Percentiles rank a stretch among this genome's conserved stretches.
Evolutionary conservation across 2,329 filamentous ascomycete species (phyloP).

Genomic region (Cadophora sp.): DNA sequence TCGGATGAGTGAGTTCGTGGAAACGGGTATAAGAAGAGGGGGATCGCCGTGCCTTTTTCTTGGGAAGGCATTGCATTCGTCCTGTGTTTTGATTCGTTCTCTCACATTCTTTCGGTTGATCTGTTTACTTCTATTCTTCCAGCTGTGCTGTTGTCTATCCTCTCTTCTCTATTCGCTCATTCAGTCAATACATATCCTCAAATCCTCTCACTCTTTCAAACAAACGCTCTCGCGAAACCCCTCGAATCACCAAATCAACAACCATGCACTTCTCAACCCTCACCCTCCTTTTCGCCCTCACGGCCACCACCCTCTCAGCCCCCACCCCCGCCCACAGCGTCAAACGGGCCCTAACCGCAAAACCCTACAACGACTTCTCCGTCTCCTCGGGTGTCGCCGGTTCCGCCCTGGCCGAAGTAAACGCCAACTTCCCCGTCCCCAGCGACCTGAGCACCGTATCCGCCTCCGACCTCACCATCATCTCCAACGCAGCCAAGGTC

Average conservation of each 20-base stretch:
- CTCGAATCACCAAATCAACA: background rate
- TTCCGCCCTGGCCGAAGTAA: conserved; percentile 59
- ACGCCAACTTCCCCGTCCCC: conserved; percentile 59
- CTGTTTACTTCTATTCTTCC: conserved; percentile 13
- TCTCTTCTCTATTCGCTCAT: conserved; percentile 3
- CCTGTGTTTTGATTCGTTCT: conserved; percentile 22
- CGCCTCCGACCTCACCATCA: conserved; percentile 55
- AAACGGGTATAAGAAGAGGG: conserved; percentile 20
- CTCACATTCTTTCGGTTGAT: conserved; percentile 19
- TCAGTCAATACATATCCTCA: background rate
- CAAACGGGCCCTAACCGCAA: conserved; percentile 29
- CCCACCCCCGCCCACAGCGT: conserved; percentile 14
- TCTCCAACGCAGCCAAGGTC: conserved; percentile 54
- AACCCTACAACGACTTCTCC: conserved; percentile 48
- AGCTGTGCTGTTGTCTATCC: conserved; percentile 29
- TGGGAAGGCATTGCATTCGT: conserved; percentile 23
- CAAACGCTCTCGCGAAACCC: background rate
- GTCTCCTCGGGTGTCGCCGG: conserved; percentile 58
- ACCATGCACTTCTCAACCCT: conserved; percentile 36
- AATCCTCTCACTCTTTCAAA: no score
- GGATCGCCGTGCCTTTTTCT: background rate
- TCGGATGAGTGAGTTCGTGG: conserved; percentile 12
- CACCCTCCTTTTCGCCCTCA: conserved; percentile 30
- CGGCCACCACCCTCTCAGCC: conserved; percentile 20
- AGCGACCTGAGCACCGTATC: conserved; percentile 55